Percentiles rank a stretch among this genome's conserved stretches.
Conservation (phyloP, 2,329 filamentous ascomycete genomes). For the Ophiostoma novo-ulmi region DNA sequence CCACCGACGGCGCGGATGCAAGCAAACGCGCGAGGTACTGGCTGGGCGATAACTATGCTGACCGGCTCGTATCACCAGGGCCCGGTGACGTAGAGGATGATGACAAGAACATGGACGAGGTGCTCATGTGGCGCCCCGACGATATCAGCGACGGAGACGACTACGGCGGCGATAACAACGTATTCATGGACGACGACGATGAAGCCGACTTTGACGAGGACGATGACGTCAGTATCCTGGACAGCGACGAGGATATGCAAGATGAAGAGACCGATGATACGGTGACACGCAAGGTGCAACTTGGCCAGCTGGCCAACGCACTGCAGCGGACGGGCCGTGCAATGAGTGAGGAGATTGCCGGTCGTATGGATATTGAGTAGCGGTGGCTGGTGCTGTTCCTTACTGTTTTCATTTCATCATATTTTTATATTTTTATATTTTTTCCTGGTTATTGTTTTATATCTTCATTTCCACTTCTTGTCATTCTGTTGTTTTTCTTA, state of each 20-base stretch:
- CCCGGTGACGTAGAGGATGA: constrained; percentile 47
- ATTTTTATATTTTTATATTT: neutral
- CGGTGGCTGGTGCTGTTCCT: neutral
- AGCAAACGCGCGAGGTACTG: constrained; percentile 79
- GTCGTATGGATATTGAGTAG: constrained; percentile 56
- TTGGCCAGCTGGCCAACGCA: constrained; percentile 30
- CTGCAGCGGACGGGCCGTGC: constrained; percentile 41
- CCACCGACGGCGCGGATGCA: constrained; percentile 23
- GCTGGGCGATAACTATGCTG: constrained; percentile 64
- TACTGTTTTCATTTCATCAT: neutral
- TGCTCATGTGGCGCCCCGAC: constrained; percentile 53
- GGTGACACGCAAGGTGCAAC: constrained; percentile 31
- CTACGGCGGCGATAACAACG: constrained; percentile 44
- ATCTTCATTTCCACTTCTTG: neutral
- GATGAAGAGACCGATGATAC: constrained; percentile 37
- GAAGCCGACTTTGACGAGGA: constrained; percentile 35
- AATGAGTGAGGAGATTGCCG: constrained; percentile 59
- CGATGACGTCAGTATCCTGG: constrained; percentile 22
- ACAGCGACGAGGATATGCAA: constrained; percentile 37
- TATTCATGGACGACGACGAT: constrained; percentile 45
- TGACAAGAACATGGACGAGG: constrained; percentile 47
- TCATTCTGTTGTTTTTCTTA: neutral
- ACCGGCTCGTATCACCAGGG: constrained; percentile 41
- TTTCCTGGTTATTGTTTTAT: neutral
- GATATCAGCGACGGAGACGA: constrained; percentile 54